These are phyloP conservation scores for Candida maris DNA, from an alignment of 805 yeast genomes.

Conservation along the genomic window DNA sequence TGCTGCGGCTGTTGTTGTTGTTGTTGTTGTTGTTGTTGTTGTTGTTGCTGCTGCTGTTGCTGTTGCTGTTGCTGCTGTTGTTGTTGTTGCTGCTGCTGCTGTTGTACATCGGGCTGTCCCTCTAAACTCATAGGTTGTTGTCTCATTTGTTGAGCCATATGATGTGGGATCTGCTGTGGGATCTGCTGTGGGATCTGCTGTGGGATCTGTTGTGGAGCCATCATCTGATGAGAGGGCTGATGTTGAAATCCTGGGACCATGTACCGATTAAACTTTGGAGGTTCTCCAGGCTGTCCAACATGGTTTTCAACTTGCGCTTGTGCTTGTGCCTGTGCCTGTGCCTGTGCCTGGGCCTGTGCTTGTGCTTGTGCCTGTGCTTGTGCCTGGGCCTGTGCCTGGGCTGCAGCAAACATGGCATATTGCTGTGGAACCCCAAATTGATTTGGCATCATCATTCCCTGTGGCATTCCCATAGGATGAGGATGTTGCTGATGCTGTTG, in stretches of 20 bases:
- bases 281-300: conserved; percentile 10
- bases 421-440: conserved; percentile 30
- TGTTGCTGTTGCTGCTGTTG: conserved; percentile 17
- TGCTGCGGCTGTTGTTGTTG: conserved; percentile 17
- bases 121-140: conserved; percentile 14
- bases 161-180: conserved; percentile 1
- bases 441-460: conserved; percentile 28
- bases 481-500: conserved; percentile 18
- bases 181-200: conserved; percentile 16
- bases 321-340: conserved; percentile 13
- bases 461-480: conserved; percentile 25
- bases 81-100: conserved; percentile 13
- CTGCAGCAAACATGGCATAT: conserved; percentile 27
- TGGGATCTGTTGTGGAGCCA: conserved; percentile 21
- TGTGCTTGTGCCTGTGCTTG: conserved; percentile 14
- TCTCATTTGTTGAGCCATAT: too few relatives aligned
- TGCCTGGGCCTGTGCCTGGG: conserved; percentile 17
- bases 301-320: conserved; percentile 14
- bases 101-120: conserved; percentile 18
- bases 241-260: conserved; percentile 29
- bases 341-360: conserved; percentile 15
- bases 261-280: conserved; percentile 20
- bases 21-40: conserved; percentile 14
- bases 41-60: conserved; percentile 14
- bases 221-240: conserved; percentile 22